These are phyloP conservation scores for Phytopythium sindhum DNA, from an alignment of 352 stramenopile genomes.

Conservation along the genomic window DNA sequence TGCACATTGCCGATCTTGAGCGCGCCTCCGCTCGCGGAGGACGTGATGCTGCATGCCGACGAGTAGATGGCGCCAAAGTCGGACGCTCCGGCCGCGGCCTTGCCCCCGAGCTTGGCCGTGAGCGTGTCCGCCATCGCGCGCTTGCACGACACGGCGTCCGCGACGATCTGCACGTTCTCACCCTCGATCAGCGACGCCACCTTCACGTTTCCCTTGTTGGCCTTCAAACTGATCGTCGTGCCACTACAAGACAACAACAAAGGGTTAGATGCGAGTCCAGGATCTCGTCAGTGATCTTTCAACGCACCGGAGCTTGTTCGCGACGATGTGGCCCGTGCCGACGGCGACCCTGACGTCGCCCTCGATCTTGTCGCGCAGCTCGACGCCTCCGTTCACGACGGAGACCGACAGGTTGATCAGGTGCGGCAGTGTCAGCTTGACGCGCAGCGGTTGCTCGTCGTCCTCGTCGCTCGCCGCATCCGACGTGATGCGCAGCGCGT, in stretches of 20 bases:
- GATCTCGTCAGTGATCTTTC: not conserved
- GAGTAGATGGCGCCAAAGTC: conserved; percentile 74
- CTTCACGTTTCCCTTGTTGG: conserved; percentile 49
- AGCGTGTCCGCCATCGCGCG: conserved; percentile 51
- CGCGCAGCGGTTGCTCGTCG: not conserved
- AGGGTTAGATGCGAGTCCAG: not conserved
- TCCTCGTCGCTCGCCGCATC: conserved; percentile 5
- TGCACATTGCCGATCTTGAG: conserved; percentile 66
- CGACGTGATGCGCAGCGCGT: conserved; percentile 24
- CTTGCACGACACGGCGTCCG: conserved; percentile 49
- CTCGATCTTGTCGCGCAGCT: conserved; percentile 63
- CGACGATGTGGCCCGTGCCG: conserved; percentile 46
- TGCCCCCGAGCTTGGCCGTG: conserved; percentile 44
- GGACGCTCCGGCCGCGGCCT: not conserved
- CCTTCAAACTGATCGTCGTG: conserved; percentile 51
- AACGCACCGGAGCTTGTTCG: conserved; percentile 53
- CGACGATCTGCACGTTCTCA: conserved; percentile 44
- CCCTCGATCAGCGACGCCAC: conserved; percentile 54
- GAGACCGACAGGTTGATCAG: conserved; percentile 44
- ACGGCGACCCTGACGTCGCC: conserved; percentile 65
- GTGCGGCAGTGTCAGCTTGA: conserved; percentile 41
- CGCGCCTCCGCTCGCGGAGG: conserved; percentile 21
- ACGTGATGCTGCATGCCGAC: conserved; percentile 42
- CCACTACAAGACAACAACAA: conserved; percentile 14
- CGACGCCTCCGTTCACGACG: conserved; percentile 41